Evolutionary conservation across 208 protist genomes (phyloP), one percentile per base, ranked within the genome.

Genomic region (Acanthamoeba lenticulata): DNA sequence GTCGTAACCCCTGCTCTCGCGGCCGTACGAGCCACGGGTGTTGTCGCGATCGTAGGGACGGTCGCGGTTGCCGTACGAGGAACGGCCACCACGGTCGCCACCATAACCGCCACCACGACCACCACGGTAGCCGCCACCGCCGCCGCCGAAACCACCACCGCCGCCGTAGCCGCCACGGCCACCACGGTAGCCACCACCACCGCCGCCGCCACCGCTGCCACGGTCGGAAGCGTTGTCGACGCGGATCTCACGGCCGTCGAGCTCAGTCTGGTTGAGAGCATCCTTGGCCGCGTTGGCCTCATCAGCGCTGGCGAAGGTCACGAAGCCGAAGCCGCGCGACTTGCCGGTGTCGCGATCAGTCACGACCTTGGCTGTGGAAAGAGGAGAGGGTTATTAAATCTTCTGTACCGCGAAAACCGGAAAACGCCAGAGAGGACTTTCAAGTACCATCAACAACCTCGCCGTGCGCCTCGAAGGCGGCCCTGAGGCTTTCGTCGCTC

Each of bases 261-360:
- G 55, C 15, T 92, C 86, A 77, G 86, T 60, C 34, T 49, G 86
- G 44, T 55, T 69, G 55, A 49, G 36, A 15, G 96, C 97, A 91
- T 97, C 97, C 97, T 98, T 98, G 38, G 90, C 45, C 40, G 36
- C 77, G 6, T 97, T 97, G n/a, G 97, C 97, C 13, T 40, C 11
- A 38, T 95, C 94, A 1, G 97, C 97, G 36, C 79, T 95, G 21
- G 93, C 95, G 88, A 97, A 98, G 85, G 97, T 97, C 32, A 98
- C 97, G 79, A 98, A 98, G 52, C 97, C 97, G 74, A 97, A 98
- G 52, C 97, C 97, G 72, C 97, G 97, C 5, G 97, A 96, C 90
- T 97, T 96, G 40, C 85, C 83, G 47, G 94, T 97, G 21, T 65
- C 77, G 21, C 95, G 94, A 85, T 98, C 96, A 34, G 95, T 40